These are phyloP conservation scores for Lactarius akahatsu DNA, from an alignment of 768 basidiomycete species.

Conservation along the genomic window DNA sequence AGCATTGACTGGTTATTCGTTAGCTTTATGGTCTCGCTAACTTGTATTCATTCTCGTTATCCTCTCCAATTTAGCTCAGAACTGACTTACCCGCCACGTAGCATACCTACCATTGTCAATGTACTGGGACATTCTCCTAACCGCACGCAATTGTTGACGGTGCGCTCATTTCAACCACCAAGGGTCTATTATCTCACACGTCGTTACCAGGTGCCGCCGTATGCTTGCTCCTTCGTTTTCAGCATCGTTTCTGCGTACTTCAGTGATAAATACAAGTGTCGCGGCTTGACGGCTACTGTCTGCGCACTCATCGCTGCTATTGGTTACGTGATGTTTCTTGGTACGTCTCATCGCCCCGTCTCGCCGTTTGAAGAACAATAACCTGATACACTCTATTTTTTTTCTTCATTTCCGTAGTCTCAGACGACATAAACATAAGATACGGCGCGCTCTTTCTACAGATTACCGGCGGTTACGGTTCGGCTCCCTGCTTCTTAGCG, in stretches of 20 bases:
- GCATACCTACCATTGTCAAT: slow-evolving; percentile 32
- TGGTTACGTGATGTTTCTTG: slow-evolving; percentile 24
- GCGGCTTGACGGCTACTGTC: background rate
- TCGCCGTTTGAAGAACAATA: background rate
- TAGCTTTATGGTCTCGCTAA: slow-evolving; percentile 29
- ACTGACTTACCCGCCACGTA: slow-evolving; percentile 18
- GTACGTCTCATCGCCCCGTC: background rate
- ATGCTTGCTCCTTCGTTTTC: background rate
- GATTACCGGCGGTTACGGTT: background rate
- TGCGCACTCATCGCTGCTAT: background rate
- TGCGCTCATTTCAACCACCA: slow-evolving; percentile 21
- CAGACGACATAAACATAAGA: background rate
- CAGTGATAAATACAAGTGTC: background rate
- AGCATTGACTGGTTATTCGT: background rate
- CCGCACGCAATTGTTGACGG: slow-evolving; percentile 34
- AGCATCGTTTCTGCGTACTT: background rate
- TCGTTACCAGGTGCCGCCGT: background rate
- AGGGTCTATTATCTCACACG: background rate
- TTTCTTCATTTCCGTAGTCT: background rate
- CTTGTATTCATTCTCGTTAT: slow-evolving; percentile 24
- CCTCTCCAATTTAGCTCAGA: background rate
- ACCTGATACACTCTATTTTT: background rate
- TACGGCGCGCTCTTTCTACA: background rate
- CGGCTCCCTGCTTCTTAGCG: background rate
- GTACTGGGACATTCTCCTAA: slow-evolving; percentile 34